Evolutionary conservation across 805 yeast genomes (phyloP).

Genomic region (Saccharomycopsis microspora): DNA sequence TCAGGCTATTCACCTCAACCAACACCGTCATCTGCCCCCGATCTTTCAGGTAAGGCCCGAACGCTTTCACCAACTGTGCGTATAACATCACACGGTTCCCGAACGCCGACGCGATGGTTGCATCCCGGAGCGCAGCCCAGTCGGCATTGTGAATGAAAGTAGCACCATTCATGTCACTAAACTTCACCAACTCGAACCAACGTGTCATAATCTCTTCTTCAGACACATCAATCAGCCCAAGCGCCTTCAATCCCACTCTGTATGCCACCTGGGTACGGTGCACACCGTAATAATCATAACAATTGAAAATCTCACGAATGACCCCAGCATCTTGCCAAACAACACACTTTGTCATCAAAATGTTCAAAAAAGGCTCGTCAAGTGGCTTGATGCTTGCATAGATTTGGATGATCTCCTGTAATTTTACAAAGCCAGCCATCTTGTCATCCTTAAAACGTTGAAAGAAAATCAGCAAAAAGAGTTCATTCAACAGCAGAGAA

Average conservation of each 20-base stretch:
- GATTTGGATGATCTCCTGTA: slow-evolving; percentile 43
- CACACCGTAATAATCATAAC: slow-evolving; percentile 46
- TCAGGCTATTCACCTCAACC: slow-evolving; percentile 33
- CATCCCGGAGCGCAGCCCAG: slow-evolving; percentile 76
- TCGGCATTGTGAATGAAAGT: slow-evolving; percentile 69
- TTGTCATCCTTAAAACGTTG: slow-evolving; percentile 39
- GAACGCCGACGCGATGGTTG: slow-evolving; percentile 42
- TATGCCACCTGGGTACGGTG: slow-evolving; percentile 57
- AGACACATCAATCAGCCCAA: slow-evolving; percentile 50
- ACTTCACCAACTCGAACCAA: slow-evolving; percentile 42
- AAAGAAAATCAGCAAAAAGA: slow-evolving; percentile 61
- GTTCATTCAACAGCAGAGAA: slow-evolving; percentile 59
- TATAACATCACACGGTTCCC: slow-evolving; percentile 39
- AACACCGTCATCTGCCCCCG: slow-evolving; percentile 35
- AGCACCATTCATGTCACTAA: slow-evolving; percentile 42
- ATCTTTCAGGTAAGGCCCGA: slow-evolving; percentile 36
- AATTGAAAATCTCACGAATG: slow-evolving; percentile 49
- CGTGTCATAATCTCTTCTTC: slow-evolving; percentile 40
- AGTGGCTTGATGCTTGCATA: slow-evolving; percentile 47
- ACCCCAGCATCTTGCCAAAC: slow-evolving; percentile 60
- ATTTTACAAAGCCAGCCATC: slow-evolving; percentile 42
- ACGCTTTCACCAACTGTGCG: slow-evolving; percentile 41
- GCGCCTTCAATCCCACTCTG: slow-evolving; percentile 61
- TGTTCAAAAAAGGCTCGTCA: slow-evolving; percentile 77
- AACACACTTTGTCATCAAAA: slow-evolving; percentile 53